These are phyloP conservation scores for Paracamarosporium sp. DNA, from an alignment of 2,329 filamentous ascomycete genomes.

Conservation along the genomic window DNA sequence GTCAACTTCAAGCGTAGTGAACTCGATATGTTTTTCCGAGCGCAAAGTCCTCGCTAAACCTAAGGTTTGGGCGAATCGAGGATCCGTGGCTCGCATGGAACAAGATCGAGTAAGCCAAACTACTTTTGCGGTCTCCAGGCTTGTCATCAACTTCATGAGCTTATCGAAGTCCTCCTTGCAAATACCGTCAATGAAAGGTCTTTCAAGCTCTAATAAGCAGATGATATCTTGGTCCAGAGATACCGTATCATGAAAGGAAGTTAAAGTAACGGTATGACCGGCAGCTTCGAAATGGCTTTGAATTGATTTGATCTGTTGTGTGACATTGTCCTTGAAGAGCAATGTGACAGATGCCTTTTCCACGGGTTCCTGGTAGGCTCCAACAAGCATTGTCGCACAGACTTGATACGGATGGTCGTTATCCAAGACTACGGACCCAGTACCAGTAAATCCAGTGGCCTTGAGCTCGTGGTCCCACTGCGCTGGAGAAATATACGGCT, in stretches of 20 bases:
- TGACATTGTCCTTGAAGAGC: background rate
- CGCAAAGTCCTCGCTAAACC: too few species aligned
- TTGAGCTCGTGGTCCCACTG: background rate
- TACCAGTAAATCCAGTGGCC: background rate
- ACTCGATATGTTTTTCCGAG: too few species aligned
- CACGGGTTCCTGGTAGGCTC: background rate
- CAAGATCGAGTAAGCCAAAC: background rate
- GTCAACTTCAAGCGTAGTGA: background rate
- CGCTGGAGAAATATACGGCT: slow-evolving; percentile 22
- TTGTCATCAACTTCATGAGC: background rate
- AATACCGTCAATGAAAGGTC: background rate
- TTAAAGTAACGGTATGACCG: too few species aligned
- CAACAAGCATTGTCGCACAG: background rate
- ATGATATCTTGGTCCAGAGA: background rate
- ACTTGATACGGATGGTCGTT: background rate
- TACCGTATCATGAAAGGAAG: too few species aligned
- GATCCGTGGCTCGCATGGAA: background rate
- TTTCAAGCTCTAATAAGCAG: background rate
- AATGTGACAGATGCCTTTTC: background rate
- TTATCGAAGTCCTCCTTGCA: background rate
- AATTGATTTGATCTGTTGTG: too few species aligned
- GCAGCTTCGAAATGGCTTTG: too few species aligned
- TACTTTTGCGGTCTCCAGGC: accelerated
- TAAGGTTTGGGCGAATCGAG: too few species aligned
- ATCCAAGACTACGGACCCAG: background rate